A percentile compares a stretch with the other conserved stretches of the same genome.
Conservation (phyloP, 1,284 basidiomycete species). For the Caloboletus firmus region DNA sequence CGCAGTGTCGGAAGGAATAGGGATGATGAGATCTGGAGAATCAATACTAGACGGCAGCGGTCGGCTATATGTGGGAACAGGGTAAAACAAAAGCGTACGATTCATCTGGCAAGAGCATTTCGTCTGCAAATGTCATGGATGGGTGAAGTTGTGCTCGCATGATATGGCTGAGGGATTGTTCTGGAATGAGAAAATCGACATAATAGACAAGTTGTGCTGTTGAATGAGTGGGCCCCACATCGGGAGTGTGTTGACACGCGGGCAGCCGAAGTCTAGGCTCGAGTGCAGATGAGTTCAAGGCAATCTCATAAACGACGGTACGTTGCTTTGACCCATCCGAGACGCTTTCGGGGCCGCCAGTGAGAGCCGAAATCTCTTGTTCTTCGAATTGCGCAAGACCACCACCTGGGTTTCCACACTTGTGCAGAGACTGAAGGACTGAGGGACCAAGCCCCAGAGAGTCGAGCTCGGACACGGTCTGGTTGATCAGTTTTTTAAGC, state of each 20-base stretch:
- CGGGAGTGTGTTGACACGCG: slow-evolving; percentile 29
- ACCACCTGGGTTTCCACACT: slow-evolving; percentile 20
- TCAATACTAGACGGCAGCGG: slow-evolving; percentile 10
- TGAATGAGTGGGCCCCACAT: not conserved
- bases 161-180: slow-evolving; percentile 13
- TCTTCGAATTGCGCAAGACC: slow-evolving; percentile 30
- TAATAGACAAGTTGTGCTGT: slow-evolving; percentile 8
- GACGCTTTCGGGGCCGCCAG: not conserved
- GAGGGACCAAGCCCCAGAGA: slow-evolving; percentile 72
- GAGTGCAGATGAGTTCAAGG: slow-evolving; percentile 45
- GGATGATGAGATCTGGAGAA: slow-evolving; percentile 70
- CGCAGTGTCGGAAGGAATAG: slow-evolving; percentile 75
- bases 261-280: slow-evolving; percentile 58
- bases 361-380: slow-evolving; percentile 3
- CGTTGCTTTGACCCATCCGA: slow-evolving; percentile 10
- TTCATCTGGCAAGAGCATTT: not conserved
- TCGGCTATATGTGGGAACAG: slow-evolving; percentile 2
- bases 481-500: slow-evolving; percentile 93
- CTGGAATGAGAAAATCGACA: slow-evolving; percentile 18
- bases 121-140: not conserved
- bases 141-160: slow-evolving; percentile 2
- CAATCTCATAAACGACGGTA: slow-evolving; percentile 55
- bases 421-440: slow-evolving; percentile 48
- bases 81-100: slow-evolving; percentile 7
- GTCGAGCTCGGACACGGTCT: slow-evolving; percentile 80